phyloP scores from a whole-genome alignment of 78 protist genomes.

The Dictyostelium capitatum region DNA sequence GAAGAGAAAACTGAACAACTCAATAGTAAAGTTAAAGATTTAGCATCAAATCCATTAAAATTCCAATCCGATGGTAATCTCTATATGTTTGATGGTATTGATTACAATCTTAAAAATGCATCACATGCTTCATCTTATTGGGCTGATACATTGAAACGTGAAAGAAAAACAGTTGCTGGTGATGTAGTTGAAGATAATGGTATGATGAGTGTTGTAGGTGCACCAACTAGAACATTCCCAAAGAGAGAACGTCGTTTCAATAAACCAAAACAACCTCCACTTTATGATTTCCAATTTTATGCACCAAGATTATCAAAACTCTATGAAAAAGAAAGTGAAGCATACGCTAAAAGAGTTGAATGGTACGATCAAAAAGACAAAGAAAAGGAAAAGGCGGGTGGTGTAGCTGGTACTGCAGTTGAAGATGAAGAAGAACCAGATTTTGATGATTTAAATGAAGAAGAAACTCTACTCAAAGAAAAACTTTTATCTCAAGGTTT shows the following conservation, averaged over 20 bases:
- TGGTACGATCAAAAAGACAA: constrained; percentile 61
- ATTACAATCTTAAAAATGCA: constrained; percentile 49
- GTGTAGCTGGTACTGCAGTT: neutral
- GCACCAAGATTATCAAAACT: constrained; percentile 73
- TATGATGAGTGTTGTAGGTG: neutral
- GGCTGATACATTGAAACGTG: constrained; percentile 84
- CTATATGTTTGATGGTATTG: constrained; percentile 95
- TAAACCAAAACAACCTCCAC: constrained; percentile 62
- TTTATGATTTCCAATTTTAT: constrained; percentile 86
- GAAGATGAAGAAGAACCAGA: constrained; percentile 57
- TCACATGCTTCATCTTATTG: neutral
- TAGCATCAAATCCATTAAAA: constrained; percentile 12
- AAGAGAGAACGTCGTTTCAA: constrained; percentile 28
- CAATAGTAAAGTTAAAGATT: constrained; percentile 27
- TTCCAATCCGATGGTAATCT: constrained; percentile 83
- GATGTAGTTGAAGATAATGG: constrained; percentile 47
- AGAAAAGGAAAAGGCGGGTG: constrained; percentile 7
- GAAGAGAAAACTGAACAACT: constrained; percentile 79
- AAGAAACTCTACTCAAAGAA: constrained; percentile 67
- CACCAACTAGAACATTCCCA: neutral
- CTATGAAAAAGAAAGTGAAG: constrained; percentile 64
- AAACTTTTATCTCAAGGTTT: constrained; percentile 82
- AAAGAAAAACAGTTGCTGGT: constrained; percentile 51
- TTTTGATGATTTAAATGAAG: constrained; percentile 50
- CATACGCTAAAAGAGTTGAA: constrained; percentile 26